Evolutionary conservation across 2,329 filamentous ascomycete species (phyloP).

Genomic region (Pyrenochaeta sp.): DNA sequence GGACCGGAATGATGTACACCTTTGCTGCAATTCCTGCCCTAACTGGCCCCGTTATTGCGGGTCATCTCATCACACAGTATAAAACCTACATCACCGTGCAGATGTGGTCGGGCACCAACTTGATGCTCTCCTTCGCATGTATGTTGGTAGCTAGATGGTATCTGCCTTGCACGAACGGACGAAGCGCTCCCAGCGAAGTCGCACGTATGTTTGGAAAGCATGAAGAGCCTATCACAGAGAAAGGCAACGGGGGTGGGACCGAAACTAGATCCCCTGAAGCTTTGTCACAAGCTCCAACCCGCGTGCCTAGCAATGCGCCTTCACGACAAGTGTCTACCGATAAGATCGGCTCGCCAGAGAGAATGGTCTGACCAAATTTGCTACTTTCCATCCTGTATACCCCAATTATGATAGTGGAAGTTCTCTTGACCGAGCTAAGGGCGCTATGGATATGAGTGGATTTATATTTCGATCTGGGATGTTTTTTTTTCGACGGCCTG

Average conservation of each 20-base stretch:
- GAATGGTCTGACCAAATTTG: conserved; percentile 18
- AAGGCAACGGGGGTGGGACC: conserved; percentile 18
- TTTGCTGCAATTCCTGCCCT: conserved; percentile 56
- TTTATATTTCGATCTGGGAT: not conserved
- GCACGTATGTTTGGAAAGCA: conserved; percentile 16
- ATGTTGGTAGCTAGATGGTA: conserved; percentile 49
- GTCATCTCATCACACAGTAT: conserved; percentile 54
- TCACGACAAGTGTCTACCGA: conserved; percentile 24
- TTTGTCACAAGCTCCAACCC: conserved; percentile 33
- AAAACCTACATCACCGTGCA: conserved; percentile 56
- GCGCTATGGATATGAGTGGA: not conserved
- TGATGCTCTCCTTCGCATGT: conserved; percentile 53
- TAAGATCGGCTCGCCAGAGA: conserved; percentile 15
- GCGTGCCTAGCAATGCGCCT: conserved; percentile 26
- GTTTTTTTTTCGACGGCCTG: not conserved
- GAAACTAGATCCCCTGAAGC: conserved; percentile 11
- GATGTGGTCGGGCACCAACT: conserved; percentile 55
- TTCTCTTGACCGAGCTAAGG: not conserved
- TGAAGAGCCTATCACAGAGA: conserved; percentile 11
- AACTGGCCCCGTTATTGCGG: conserved; percentile 58
- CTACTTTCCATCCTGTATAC: not conserved
- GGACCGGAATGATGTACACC: conserved; percentile 63
- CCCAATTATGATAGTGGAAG: not conserved
- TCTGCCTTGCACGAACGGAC: conserved; percentile 41
- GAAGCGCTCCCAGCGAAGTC: conserved; percentile 27